Evolutionary conservation across 371 early-diverging fungal genomes (phyloP), one percentile per base, ranked within the genome.

Genomic region (Chytridium lagenaria): DNA sequence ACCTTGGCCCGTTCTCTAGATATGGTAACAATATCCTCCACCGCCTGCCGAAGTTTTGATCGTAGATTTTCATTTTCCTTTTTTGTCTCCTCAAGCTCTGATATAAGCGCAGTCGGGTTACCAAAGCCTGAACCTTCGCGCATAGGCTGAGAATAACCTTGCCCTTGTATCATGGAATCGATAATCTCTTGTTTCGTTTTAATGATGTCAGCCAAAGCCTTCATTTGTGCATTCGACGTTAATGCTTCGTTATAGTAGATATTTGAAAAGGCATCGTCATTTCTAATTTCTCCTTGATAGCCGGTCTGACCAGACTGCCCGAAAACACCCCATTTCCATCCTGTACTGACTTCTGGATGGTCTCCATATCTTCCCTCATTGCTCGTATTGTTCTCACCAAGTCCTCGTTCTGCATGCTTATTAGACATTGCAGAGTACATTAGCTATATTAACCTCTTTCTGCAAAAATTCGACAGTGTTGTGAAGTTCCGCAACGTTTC

Each of bases 321-420:
- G n/a, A n/a, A n/a, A n/a, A n/a, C n/a, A n/a, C n/a, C n/a, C n/a
- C n/a, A n/a, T n/a, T n/a, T n/a, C n/a, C n/a, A n/a, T n/a, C n/a
- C n/a, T n/a, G n/a, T n/a, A 52, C 26, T 5, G 55, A 5, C 5
- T 52, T 12, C 55, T 26, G 55, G 26, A 64, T 28, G 2, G 38
- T 22, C 69, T 81, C 77, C 77, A 81, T 78, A 61, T 81, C 81
- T 3, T 68, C 44, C 26, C 79, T 71, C 81, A 81, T 81, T 73
- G 76, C 77, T 28, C 71, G 69, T 28, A 81, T 74, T 1, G 77
- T 72, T 0, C 22, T 38, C 30, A 33, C 59, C 16, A 80, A 59
- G 19, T 70, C 23, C 26, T 61, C 34, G 34, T 61, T 61, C 61
- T 61, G 15, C 15, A 28, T 28, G 3, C 16, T 12, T 10, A 52